phyloP scores from a whole-genome alignment of 2,329 filamentous ascomycete species.

The Cytospora piceae region DNA sequence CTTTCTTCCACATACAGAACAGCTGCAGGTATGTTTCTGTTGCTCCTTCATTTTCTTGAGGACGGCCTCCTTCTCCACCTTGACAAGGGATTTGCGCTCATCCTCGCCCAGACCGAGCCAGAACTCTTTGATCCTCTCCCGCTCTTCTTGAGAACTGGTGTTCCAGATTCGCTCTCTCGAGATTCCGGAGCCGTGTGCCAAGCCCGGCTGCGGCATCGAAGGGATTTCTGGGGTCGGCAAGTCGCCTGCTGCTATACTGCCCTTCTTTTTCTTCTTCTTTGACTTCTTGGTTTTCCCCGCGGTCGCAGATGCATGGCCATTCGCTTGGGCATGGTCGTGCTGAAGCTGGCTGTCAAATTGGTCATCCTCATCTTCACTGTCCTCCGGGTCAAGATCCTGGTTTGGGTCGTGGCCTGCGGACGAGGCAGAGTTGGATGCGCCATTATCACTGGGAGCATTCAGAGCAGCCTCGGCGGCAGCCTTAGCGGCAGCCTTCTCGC shows the following conservation, averaged over 20 bases:
- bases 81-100: constrained; percentile 91
- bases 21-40: constrained; percentile 98
- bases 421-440: constrained; percentile 44
- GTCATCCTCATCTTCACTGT: constrained; percentile 56
- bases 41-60: constrained; percentile 99
- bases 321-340: constrained; percentile 42
- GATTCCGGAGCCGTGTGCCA: constrained; percentile 48
- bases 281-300: constrained; percentile 59
- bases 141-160: constrained; percentile 89
- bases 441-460: constrained; percentile 44
- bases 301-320: constrained; percentile 36
- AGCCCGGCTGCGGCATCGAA: constrained; percentile 37
- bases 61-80: constrained; percentile 98
- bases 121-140: constrained; percentile 96
- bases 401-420: constrained; percentile 35
- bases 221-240: constrained; percentile 39
- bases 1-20: constrained; percentile 94
- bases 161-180: constrained; percentile 95
- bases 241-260: constrained; percentile 34
- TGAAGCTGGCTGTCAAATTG: constrained; percentile 47
- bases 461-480: constrained; percentile 55
- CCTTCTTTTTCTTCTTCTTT: constrained; percentile 72
- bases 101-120: constrained; percentile 95
- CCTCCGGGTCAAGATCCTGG: constrained; percentile 56
- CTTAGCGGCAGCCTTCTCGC: constrained; percentile 80